Base-by-base conservation (phyloP, 2,329 filamentous ascomycete species). In the Clarireedia hainanense region DNA sequence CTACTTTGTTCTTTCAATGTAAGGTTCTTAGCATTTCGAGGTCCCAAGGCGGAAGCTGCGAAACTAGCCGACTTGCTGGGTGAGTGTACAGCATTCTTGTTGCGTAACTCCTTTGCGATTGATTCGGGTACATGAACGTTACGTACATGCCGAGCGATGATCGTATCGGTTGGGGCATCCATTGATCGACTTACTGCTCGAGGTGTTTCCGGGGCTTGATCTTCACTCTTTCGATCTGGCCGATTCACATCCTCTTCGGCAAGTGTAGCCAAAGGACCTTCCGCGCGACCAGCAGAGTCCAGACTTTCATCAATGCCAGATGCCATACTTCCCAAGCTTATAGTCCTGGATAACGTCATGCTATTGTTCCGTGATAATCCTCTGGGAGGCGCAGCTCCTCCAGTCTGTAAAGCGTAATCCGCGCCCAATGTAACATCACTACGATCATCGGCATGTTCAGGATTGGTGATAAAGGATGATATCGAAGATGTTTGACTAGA, bases 1-100 rank as follows among this genome's bases (percentile, higher is more conserved):
- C 88, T 95, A 68, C 92, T 96, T 72, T 99, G 94, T 72, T 99
- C 94, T 70, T 96, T 97, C 42, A 99, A 75, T 0, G 94, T 97
- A 72, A 99, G 75, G 63, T 83, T 89, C 66, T 81, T 84, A 20
- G 84, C 84, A 46, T 78, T 77, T 45, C 82, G 77, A 24, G 30
- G 52, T 30, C 75, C 74, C 54, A 77, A 70, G 4, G 77, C 72
- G 0, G 77, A 77, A 26, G 79, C 77, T 7, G 75, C 73, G 3
- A 76, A 75, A 20, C 72, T 73, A 1, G 76, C 74, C 10, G 75
- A 72, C 61, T 78, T 79, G 24, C 76, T 37, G 7, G 83, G 80
- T 5, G 82, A 88, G 6, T 79, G 71, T 37, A 85, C 76, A 23
- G 83, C 80, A 61, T 85, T 81, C 66, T 89, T 88, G 61, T 85